Conservation (phyloP, 176 grass and related monocot genomes). For the Phyllostachys edulis region DNA sequence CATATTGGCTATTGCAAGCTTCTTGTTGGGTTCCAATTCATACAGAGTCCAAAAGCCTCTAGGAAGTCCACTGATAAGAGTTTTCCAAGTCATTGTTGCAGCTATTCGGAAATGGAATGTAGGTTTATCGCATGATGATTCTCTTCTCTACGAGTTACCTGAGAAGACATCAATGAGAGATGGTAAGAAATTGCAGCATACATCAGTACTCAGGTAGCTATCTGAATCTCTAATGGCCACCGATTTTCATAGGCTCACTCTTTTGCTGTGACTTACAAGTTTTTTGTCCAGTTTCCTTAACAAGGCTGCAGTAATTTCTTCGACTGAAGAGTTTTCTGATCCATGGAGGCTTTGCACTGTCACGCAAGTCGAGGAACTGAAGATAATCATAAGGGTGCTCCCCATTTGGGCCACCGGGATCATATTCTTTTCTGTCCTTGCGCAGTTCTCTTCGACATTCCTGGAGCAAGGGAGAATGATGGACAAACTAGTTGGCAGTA, state of each 20-base stretch:
- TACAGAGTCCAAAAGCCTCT: constrained; percentile 68
- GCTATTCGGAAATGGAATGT: constrained; percentile 53
- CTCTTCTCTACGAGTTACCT: constrained; percentile 54
- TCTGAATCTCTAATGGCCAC: background rate
- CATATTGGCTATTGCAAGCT: constrained; percentile 57
- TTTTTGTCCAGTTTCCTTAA: constrained; percentile 57
- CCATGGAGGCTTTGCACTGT: constrained; percentile 73
- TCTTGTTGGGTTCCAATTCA: constrained; percentile 60
- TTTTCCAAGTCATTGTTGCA: constrained; percentile 59
- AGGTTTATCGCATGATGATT: constrained; percentile 37
- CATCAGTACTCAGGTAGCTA: constrained; percentile 48
- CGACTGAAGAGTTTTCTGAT: constrained; percentile 30
- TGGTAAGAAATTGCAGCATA: constrained; percentile 52
- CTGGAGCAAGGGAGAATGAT: constrained; percentile 76
- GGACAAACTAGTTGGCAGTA: constrained; percentile 41
- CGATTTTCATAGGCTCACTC: background rate
- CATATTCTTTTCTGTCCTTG: constrained; percentile 65
- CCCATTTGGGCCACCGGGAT: constrained; percentile 74
- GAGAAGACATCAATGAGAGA: constrained; percentile 47
- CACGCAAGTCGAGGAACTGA: constrained; percentile 80
- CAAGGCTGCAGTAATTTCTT: constrained; percentile 62
- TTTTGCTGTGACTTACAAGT: background rate
- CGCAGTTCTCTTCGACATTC: constrained; percentile 83
- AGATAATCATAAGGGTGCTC: constrained; percentile 67
- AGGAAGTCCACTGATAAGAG: constrained; percentile 64